Percentiles rank a stretch among this genome's conserved stretches.
Conservation (phyloP, 2,329 filamentous ascomycete genomes). For the Tricladium varicosporioides region DNA sequence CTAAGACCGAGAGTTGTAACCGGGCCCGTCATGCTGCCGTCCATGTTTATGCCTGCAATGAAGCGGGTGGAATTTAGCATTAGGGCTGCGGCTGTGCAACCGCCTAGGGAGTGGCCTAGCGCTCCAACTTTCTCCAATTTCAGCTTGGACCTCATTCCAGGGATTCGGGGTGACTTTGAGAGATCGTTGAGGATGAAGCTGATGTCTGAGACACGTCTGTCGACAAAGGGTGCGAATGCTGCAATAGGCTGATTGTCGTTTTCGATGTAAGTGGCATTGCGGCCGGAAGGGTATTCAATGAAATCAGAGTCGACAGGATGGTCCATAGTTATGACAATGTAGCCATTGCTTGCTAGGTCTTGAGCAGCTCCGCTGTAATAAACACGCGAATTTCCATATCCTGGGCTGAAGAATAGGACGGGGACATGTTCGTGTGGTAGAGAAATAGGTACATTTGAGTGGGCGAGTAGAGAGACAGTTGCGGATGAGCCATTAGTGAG, state of each 20-base stretch:
- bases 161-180: conserved; percentile 7
- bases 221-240: conserved; percentile 4
- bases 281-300: conserved; percentile 33
- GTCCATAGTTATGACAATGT: conserved; percentile 34
- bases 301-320: conserved; percentile 34
- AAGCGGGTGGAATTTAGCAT: conserved; percentile 32
- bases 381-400: conserved; percentile 26
- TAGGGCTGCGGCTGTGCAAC: conserved; percentile 33
- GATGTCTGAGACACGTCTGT: conserved; percentile 18
- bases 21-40: conserved; percentile 34
- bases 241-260: background rate
- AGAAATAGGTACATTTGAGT: conserved; percentile 9
- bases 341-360: conserved; percentile 33
- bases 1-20: conserved; percentile 25
- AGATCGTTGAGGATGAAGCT: conserved; percentile 15
- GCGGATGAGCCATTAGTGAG: conserved; percentile 1
- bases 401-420: conserved; percentile 34
- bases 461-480: conserved; percentile 10
- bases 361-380: conserved; percentile 30
- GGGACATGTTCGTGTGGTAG: conserved; percentile 16
- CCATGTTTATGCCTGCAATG: conserved; percentile 36
- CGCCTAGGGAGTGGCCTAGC: conserved; percentile 16
- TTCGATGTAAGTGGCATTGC: conserved; percentile 2
- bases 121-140: conserved; percentile 12
- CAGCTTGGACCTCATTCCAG: background rate